Conservation (phyloP, 768 basidiomycete genomes). For the Pulveroboletus sp. region DNA sequence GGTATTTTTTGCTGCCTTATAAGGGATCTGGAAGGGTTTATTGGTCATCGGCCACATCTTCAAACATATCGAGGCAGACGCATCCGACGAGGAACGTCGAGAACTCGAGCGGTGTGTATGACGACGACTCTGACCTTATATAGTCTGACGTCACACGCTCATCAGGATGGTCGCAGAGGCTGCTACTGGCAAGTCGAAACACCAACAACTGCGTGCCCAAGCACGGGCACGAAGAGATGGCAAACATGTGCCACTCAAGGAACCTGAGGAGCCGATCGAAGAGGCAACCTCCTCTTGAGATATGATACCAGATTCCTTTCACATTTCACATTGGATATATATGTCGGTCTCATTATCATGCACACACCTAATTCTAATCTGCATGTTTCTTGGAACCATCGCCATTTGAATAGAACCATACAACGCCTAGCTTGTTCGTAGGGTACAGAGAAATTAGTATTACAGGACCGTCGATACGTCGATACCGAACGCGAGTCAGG, state of each 20-base stretch:
- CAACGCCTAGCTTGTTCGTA: conserved; percentile 3
- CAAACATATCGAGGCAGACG: conserved; percentile 80
- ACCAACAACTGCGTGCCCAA: conserved; percentile 34
- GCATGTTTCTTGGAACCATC: conserved; percentile 11
- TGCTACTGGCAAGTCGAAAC: conserved; percentile 67
- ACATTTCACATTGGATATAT: conserved; percentile 20
- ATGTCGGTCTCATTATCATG: conserved; percentile 12
- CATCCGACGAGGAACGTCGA: conserved; percentile 88
- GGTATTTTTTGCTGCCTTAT: neutral
- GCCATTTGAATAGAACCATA: conserved; percentile 14
- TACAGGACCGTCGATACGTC: conserved; percentile 9
- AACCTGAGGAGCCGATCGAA: conserved; percentile 26
- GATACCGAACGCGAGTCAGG: neutral
- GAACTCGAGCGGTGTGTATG: conserved; percentile 81
- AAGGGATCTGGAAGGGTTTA: conserved; percentile 55
- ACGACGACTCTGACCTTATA: neutral
- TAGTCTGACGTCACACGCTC: conserved; percentile 1
- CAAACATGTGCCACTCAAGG: conserved; percentile 39
- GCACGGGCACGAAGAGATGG: conserved; percentile 28
- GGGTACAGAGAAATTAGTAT: conserved; percentile 14
- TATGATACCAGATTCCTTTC: conserved; percentile 3
- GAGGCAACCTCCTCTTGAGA: conserved; percentile 17
- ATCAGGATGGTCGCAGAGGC: conserved; percentile 83
- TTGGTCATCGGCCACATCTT: conserved; percentile 87
- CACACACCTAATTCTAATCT: conserved; percentile 18